These are phyloP conservation scores for Linnemannia zychae DNA, from an alignment of 192 early-diverging fungal species.

Conservation along the genomic window DNA sequence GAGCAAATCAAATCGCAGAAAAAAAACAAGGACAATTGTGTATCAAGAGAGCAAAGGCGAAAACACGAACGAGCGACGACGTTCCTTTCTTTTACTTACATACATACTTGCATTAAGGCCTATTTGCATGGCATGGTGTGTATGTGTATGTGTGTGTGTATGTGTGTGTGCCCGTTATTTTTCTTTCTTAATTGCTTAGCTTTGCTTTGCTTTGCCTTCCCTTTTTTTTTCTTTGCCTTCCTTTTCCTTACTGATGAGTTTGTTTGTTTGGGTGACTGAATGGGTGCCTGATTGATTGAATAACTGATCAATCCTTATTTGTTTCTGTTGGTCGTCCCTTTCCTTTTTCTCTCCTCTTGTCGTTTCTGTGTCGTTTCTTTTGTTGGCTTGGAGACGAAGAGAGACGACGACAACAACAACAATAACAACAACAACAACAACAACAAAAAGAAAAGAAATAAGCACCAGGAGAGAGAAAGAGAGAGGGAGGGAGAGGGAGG, in stretches of 20 bases:
- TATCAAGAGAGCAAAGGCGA: background rate
- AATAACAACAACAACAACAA: no score
- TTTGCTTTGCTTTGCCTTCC: no score
- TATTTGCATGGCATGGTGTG: no score
- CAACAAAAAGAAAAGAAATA: background rate
- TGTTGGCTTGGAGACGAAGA: background rate
- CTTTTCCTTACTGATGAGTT: background rate
- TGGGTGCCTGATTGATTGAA: background rate
- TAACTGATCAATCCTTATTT: background rate
- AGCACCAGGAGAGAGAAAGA: background rate
- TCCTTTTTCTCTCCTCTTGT: background rate
- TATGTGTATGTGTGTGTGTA: no score
- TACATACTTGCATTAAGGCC: background rate
- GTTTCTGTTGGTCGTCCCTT: background rate
- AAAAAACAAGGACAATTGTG: no score
- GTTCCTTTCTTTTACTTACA: background rate
- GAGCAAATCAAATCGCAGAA: no score
- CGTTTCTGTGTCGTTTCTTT: background rate
- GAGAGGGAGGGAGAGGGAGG: background rate
- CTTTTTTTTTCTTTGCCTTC: no score
- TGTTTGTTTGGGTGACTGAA: background rate
- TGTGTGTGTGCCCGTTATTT: no score
- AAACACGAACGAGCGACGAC: slow-evolving; percentile 5
- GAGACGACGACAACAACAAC: background rate
- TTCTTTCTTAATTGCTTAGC: no score